These are phyloP conservation scores for Glebionis coronaria DNA, from an alignment of 129 eudicot species.

Conservation along the genomic window DNA sequence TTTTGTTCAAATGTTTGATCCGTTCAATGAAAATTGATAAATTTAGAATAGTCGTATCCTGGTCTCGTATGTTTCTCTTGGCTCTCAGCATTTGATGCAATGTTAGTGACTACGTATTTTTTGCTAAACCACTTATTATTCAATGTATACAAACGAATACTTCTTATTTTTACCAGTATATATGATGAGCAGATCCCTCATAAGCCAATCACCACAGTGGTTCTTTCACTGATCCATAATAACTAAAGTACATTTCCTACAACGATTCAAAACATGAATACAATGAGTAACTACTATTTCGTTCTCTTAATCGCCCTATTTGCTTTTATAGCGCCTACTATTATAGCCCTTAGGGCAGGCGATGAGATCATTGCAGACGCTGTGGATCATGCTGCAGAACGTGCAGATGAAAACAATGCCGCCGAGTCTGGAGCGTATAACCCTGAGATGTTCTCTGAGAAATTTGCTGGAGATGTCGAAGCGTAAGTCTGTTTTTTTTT, in stretches of 20 bases:
- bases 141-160: neutral
- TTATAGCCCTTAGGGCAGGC: neutral
- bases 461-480: conserved; percentile 5
- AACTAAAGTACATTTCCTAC: neutral
- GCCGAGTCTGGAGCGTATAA: conserved; percentile 4
- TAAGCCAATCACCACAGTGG: neutral
- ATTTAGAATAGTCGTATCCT: neutral
- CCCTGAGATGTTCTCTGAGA: conserved; percentile 11
- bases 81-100: neutral
- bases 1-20: conserved; percentile 6
- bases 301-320: conserved; percentile 8
- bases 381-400: neutral
- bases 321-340: conserved; percentile 1
- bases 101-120: neutral
- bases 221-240: neutral
- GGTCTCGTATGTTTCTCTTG: neutral
- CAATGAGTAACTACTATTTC: conserved; percentile 1
- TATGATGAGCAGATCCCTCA: neutral
- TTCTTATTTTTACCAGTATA: conserved; percentile 3
- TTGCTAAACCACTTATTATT: conserved; percentile 24
- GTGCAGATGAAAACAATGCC: neutral
- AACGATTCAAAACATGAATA: neutral
- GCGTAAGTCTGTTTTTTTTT: neutral
- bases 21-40: conserved; percentile 4
- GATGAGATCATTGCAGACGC: conserved; percentile 16